These are phyloP conservation scores for Nicotiana sylvestris DNA, from an alignment of 257 asterid genomes.

Conservation along the genomic window DNA sequence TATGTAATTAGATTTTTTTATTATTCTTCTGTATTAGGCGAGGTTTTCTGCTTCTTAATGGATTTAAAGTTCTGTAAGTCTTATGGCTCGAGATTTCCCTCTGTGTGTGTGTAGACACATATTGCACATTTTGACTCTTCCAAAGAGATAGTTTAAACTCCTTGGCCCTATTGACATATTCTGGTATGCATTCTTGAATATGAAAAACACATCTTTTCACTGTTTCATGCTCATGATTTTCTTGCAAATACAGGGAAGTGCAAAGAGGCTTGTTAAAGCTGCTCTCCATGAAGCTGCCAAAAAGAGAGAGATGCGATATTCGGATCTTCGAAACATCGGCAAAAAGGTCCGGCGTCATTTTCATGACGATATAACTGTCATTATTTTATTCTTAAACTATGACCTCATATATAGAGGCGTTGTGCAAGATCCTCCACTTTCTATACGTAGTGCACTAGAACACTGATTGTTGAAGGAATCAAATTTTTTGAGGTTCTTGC, in stretches of 20 bases:
- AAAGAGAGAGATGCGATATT: constrained; percentile 35
- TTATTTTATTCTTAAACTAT: constrained; percentile 31
- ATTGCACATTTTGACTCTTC: background rate
- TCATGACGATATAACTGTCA: constrained; percentile 36
- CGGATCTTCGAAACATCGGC: constrained; percentile 30
- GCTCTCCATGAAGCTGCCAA: constrained; percentile 41
- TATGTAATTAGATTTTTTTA: background rate
- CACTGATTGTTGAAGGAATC: constrained; percentile 16
- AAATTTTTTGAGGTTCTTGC: background rate
- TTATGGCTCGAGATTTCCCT: background rate
- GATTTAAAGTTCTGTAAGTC: background rate
- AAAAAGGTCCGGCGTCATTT: constrained; percentile 37
- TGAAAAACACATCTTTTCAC: background rate
- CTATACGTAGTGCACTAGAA: constrained; percentile 28
- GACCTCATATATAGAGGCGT: constrained; percentile 28
- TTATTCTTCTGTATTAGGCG: background rate
- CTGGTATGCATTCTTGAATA: background rate
- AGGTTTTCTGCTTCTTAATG: background rate
- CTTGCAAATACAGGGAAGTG: constrained; percentile 27
- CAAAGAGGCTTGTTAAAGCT: constrained; percentile 37
- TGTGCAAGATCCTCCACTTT: constrained; percentile 27
- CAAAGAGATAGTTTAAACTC: background rate
- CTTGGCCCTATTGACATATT: background rate
- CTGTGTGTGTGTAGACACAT: background rate
- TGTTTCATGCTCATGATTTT: background rate